phyloP scores from a whole-genome alignment of 805 yeast genomes.

The Kuraishia piskuri region DNA sequence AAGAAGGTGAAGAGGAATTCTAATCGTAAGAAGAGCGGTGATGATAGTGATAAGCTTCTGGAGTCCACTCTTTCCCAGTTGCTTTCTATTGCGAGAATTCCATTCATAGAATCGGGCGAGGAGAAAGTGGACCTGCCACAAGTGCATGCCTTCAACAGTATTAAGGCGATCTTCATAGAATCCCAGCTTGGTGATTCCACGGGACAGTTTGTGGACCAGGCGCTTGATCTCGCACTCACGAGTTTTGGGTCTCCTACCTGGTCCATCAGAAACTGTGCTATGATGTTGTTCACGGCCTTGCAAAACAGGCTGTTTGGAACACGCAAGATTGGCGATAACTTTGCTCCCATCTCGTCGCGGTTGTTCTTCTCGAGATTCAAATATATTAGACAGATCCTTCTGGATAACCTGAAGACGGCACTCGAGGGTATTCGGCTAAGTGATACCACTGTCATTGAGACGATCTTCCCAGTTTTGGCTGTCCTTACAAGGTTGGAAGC shows the following conservation, averaged over 20 bases:
- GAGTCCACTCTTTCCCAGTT: slow-evolving; percentile 42
- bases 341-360: slow-evolving; percentile 41
- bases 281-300: slow-evolving; percentile 83
- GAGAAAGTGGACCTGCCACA: slow-evolving; percentile 74
- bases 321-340: slow-evolving; percentile 29
- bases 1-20: slow-evolving; percentile 8
- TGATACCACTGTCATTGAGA: slow-evolving; percentile 35
- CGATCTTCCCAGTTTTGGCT: slow-evolving; percentile 68
- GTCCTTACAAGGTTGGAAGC: slow-evolving; percentile 62
- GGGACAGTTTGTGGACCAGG: slow-evolving; percentile 41
- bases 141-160: slow-evolving; percentile 87
- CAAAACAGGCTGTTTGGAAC: slow-evolving; percentile 76
- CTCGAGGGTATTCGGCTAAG: slow-evolving; percentile 8
- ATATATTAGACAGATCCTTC: slow-evolving; percentile 40
- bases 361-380: slow-evolving; percentile 63
- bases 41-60: slow-evolving; percentile 30
- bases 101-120: slow-evolving; percentile 34
- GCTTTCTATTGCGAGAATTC: slow-evolving; percentile 42
- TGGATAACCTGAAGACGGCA: slow-evolving; percentile 29
- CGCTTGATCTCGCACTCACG: slow-evolving; percentile 50
- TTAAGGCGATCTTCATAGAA: slow-evolving; percentile 68
- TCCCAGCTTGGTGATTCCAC: slow-evolving; percentile 50
- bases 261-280: slow-evolving; percentile 88
- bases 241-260: slow-evolving; percentile 63
- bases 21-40: slow-evolving; percentile 11